Conservation (phyloP, 345 rosid species). For the Hevea brasiliensis region DNA sequence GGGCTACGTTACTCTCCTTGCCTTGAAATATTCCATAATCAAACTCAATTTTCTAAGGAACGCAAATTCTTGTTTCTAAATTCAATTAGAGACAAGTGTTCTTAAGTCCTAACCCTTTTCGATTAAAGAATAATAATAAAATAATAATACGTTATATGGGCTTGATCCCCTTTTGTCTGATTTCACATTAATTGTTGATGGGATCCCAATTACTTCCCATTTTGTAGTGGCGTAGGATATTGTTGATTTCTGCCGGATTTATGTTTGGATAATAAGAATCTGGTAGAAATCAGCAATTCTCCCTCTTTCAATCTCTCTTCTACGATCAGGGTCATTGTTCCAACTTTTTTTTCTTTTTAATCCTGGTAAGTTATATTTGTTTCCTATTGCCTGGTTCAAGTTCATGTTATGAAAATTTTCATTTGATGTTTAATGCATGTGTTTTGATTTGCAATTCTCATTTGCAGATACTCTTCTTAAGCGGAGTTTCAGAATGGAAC, state of each 20-base stretch:
- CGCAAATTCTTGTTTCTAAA: neutral
- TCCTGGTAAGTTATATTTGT: neutral
- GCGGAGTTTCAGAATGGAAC: conserved; percentile 17
- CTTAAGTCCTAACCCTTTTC: neutral
- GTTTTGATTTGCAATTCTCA: neutral
- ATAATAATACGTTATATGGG: neutral
- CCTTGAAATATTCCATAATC: neutral
- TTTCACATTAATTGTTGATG: neutral
- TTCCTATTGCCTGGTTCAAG: neutral
- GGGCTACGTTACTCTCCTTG: neutral
- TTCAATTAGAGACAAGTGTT: neutral
- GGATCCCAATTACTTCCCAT: neutral
- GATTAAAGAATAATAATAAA: neutral
- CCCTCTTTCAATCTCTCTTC: neutral
- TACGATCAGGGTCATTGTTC: neutral
- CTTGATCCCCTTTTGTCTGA: neutral
- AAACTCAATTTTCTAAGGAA: neutral
- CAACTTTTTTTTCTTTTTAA: neutral
- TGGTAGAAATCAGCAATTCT: neutral
- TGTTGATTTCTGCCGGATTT: conserved; percentile 1
- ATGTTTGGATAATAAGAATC: neutral
- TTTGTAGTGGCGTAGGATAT: neutral
- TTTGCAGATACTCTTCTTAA: neutral
- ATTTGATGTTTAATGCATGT: too few relatives aligned
- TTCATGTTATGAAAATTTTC: neutral